These are phyloP conservation scores for Hansfordia pulvinata DNA, from an alignment of 2,329 filamentous ascomycete species.

Conservation along the genomic window DNA sequence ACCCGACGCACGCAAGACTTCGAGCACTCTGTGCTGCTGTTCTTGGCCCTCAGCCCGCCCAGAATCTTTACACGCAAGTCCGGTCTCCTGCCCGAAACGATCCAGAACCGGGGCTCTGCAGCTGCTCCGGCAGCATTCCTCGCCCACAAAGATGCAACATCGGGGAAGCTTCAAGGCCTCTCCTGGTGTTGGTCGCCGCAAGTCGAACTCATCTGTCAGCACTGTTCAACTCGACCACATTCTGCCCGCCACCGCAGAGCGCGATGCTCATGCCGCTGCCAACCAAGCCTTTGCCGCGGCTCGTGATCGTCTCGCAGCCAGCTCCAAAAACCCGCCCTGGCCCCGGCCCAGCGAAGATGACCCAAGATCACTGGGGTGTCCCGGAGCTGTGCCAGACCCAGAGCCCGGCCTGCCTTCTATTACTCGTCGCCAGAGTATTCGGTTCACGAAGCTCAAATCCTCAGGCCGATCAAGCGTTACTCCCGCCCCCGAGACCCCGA, in stretches of 20 bases:
- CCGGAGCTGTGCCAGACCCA: no score
- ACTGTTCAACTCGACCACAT: constrained; percentile 33
- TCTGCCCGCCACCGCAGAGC: constrained; percentile 31
- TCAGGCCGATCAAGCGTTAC: constrained; percentile 1
- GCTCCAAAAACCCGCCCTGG: constrained; percentile 6
- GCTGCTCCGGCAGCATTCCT: no score
- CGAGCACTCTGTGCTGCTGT: no score
- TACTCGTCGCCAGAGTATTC: constrained; percentile 37
- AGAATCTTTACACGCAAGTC: no score
- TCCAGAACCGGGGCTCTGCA: no score
- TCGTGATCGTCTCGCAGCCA: constrained; percentile 18
- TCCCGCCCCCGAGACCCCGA: background rate
- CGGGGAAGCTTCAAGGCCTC: constrained; percentile 32
- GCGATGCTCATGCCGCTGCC: constrained; percentile 50
- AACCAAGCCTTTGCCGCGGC: constrained; percentile 43
- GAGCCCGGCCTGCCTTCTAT: constrained; percentile 8
- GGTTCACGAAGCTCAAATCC: constrained; percentile 25
- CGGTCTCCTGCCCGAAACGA: no score
- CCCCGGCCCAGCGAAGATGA: no score
- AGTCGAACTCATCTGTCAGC: constrained; percentile 36
- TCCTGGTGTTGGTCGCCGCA: constrained; percentile 33
- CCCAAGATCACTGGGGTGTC: no score
- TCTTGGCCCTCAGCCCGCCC: no score
- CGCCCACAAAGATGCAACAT: constrained; percentile 26
- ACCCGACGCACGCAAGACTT: no score